Conservation (phyloP, 768 basidiomycete species). For the Boletus bicolor region DNA sequence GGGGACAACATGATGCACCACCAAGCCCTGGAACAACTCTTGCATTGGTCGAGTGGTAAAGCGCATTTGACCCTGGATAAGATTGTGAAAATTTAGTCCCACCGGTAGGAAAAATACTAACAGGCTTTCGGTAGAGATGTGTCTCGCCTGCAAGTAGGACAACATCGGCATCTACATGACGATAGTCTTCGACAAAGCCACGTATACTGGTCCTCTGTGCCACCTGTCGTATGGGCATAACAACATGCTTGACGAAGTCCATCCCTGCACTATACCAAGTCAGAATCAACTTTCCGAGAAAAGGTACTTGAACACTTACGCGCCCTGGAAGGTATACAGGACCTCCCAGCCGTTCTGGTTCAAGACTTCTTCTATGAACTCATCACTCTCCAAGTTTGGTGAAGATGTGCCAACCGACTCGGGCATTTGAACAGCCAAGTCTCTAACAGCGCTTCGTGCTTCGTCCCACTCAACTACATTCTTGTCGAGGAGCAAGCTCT, state of each 20-base stretch:
- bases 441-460: constrained; percentile 23
- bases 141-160: constrained; percentile 39
- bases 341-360: constrained; percentile 37
- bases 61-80: constrained; percentile 25
- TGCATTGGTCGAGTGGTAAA: constrained; percentile 19
- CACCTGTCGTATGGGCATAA: constrained; percentile 34
- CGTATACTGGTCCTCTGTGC: constrained; percentile 31
- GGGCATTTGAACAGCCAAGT: constrained; percentile 19
- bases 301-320: constrained; percentile 31
- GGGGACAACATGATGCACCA: constrained; percentile 25
- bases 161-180: constrained; percentile 31
- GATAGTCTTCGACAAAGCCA: constrained; percentile 39
- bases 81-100: neutral
- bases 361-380: constrained; percentile 30
- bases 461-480: constrained; percentile 29
- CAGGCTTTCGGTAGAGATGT: constrained; percentile 31
- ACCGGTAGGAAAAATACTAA: constrained; percentile 4
- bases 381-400: constrained; percentile 22
- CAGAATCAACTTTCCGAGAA: neutral
- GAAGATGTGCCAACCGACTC: constrained; percentile 3
- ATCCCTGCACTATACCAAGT: constrained; percentile 32
- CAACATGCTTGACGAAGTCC: constrained; percentile 40
- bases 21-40: constrained; percentile 23
- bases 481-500: constrained; percentile 20
- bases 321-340: constrained; percentile 39